Conservation (phyloP, 2,329 filamentous ascomycete species). For the Beauveria sp. region DNA sequence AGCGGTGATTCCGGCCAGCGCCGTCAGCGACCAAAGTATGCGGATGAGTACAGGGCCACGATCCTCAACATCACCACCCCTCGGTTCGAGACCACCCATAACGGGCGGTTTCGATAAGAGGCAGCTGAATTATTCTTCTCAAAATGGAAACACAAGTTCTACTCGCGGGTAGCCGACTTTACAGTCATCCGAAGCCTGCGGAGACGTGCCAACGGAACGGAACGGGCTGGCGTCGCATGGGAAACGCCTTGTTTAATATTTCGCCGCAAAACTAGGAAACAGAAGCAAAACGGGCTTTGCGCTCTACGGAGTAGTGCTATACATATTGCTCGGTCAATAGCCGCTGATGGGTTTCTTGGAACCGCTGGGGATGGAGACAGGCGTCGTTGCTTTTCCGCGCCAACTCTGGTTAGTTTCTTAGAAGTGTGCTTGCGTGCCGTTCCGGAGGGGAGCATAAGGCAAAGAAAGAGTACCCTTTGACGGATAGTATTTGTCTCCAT, state of each 20-base stretch:
- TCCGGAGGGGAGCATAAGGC: neutral
- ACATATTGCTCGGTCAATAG: too few relatives aligned
- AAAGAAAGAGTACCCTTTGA: neutral
- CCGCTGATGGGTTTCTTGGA: neutral
- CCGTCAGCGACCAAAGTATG: conserved; percentile 15
- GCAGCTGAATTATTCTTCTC: too few relatives aligned
- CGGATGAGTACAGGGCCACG: conserved; percentile 11
- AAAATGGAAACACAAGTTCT: neutral
- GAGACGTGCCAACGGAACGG: neutral
- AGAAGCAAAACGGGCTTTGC: neutral
- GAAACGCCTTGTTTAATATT: neutral
- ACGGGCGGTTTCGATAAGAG: neutral
- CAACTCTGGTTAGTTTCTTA: neutral
- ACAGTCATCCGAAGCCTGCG: neutral
- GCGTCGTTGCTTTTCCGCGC: neutral
- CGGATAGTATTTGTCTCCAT: too few relatives aligned
- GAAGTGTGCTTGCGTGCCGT: neutral
- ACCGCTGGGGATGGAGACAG: neutral
- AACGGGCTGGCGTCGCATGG: neutral
- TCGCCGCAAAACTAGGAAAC: neutral
- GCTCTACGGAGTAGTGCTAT: neutral
- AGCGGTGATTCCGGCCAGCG: conserved; percentile 13
- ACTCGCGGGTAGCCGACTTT: neutral
- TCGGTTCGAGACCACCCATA: neutral
- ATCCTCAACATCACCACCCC: conserved; percentile 10